phyloP scores from a whole-genome alignment of 306 rosid species.

The Rosa lucieae region DNA sequence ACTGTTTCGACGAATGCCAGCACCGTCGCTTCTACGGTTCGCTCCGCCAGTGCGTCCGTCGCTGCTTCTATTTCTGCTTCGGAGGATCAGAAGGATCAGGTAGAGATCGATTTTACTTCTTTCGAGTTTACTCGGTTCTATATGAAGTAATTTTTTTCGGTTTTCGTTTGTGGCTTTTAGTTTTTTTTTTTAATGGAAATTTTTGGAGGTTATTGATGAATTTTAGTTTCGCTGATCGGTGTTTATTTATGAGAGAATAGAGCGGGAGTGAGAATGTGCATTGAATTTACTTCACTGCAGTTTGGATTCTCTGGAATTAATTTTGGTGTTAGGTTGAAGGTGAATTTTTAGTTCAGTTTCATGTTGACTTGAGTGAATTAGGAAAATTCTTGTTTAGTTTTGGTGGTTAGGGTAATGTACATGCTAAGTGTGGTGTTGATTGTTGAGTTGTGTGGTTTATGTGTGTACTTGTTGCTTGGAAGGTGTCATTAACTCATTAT shows the following conservation, averaged over 20 bases:
- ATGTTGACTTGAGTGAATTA: not conserved
- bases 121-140: not conserved
- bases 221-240: not conserved
- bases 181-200: not conserved
- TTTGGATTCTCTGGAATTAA: not conserved
- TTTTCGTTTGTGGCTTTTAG: not conserved
- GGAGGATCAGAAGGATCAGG: slow-evolving; percentile 90
- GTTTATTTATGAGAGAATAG: not conserved
- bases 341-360: not conserved
- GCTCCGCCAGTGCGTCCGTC: slow-evolving; percentile 89
- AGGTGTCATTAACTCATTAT: not conserved
- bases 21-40: slow-evolving; percentile 80
- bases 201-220: not conserved
- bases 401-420: not conserved
- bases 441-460: not conserved
- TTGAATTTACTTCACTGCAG: not conserved
- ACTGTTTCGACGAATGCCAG: slow-evolving; percentile 81
- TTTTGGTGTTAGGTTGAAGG: not conserved
- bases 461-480: not conserved
- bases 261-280: slow-evolving; percentile 2
- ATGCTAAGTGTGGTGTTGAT: not conserved
- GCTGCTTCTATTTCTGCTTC: slow-evolving; percentile 68
- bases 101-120: not conserved
- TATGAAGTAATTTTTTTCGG: not conserved
- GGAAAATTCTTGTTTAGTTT: not conserved